A percentile compares a stretch with the other conserved stretches of the same genome.
These are phyloP conservation scores for Claviceps digitariae DNA, from an alignment of 2,329 filamentous ascomycete species.

Conservation along the genomic window DNA sequence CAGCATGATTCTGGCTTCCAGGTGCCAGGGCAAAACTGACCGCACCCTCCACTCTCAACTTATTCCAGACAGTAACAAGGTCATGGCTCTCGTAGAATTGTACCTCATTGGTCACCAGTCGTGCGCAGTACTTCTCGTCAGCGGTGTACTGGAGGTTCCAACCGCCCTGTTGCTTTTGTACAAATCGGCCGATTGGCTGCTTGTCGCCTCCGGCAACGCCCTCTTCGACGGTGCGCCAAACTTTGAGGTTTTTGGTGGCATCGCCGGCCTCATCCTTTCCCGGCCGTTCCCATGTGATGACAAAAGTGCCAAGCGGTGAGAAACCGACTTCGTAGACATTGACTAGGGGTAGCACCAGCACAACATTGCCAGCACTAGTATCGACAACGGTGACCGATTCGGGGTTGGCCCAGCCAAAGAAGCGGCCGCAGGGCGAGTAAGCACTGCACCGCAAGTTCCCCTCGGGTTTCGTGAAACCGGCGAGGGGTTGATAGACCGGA, in stretches of 20 bases:
- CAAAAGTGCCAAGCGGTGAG: conserved; percentile 79
- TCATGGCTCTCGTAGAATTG: conserved; percentile 91
- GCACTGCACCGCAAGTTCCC: conserved; percentile 88
- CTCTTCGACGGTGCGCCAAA: conserved; percentile 77
- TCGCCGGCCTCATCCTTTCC: conserved; percentile 88
- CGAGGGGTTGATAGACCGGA: conserved; percentile 72
- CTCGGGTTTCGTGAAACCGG: conserved; percentile 77
- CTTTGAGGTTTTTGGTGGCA: conserved; percentile 90
- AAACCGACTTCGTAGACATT: conserved; percentile 94
- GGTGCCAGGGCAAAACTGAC: conserved; percentile 80
- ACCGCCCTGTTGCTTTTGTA: conserved; percentile 88
- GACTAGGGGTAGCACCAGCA: conserved; percentile 61
- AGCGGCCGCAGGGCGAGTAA: conserved; percentile 92
- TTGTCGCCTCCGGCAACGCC: conserved; percentile 47
- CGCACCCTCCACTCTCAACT: conserved; percentile 83
- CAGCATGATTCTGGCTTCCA: conserved; percentile 67
- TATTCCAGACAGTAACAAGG: conserved; percentile 82
- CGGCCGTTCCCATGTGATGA: conserved; percentile 94
- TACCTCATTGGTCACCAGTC: conserved; percentile 90
- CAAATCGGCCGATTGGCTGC: conserved; percentile 72
- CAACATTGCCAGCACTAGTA: conserved; percentile 57
- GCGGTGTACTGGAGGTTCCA: conserved; percentile 97
- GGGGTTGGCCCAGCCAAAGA: conserved; percentile 86
- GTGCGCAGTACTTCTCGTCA: conserved; percentile 88
- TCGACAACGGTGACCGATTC: conserved; percentile 80